These are phyloP conservation scores for Coelastrella sp. DNA, from an alignment of 139 green algal genomes.

Conservation along the genomic window DNA sequence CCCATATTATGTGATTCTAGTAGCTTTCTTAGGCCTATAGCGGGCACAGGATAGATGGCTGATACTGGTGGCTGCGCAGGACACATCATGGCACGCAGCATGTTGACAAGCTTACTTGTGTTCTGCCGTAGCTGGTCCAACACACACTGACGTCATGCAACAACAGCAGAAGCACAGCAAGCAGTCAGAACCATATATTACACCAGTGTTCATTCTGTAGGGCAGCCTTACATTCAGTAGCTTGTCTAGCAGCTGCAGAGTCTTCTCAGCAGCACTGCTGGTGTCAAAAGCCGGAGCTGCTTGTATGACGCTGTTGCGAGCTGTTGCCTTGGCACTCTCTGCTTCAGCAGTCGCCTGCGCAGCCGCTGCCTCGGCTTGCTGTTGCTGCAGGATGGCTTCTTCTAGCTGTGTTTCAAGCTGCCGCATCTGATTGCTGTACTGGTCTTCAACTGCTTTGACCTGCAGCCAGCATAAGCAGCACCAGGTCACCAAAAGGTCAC, in stretches of 20 bases:
- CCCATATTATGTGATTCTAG: too few relatives aligned
- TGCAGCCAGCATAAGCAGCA: conserved; percentile 20
- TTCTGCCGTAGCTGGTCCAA: too few relatives aligned
- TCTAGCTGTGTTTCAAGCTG: conserved; percentile 65
- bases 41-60: too few relatives aligned
- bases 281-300: conserved; percentile 62
- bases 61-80: too few relatives aligned
- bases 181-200: too few relatives aligned
- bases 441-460: conserved; percentile 71
- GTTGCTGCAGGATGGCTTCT: conserved; percentile 34
- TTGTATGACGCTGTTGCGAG: background rate
- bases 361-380: conserved; percentile 14
- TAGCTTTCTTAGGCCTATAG: too few relatives aligned
- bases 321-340: background rate
- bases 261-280: conserved; percentile 73
- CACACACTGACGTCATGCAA: too few relatives aligned
- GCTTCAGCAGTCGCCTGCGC: background rate
- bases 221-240: conserved; percentile 58
- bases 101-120: too few relatives aligned
- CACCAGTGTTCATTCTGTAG: too few relatives aligned
- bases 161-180: too few relatives aligned
- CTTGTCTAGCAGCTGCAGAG: conserved; percentile 75
- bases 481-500: background rate
- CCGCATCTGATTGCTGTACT: conserved; percentile 71
- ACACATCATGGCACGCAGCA: too few relatives aligned